Evolutionary conservation across 2,329 filamentous ascomycete species (phyloP).

Genomic region (Xylariaceae sp.): DNA sequence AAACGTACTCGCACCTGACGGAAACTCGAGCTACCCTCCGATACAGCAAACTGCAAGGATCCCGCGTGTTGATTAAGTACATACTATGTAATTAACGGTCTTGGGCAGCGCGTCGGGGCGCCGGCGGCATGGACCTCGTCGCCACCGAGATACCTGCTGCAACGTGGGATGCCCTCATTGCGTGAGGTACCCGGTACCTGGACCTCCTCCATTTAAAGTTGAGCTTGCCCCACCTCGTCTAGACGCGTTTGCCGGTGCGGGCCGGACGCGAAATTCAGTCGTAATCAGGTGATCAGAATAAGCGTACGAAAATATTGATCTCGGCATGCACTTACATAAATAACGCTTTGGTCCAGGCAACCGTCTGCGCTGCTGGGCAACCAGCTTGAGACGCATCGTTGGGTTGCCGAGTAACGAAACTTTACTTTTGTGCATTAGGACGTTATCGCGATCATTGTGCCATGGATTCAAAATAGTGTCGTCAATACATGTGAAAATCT

Average conservation of each 20-base stretch:
- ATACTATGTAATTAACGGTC: background rate
- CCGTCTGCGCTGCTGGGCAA: no score
- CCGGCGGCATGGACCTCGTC: background rate
- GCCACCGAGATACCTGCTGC: background rate
- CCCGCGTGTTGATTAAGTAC: background rate
- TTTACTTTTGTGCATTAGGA: no score
- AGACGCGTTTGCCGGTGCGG: slow-evolving; percentile 11
- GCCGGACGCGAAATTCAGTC: slow-evolving; percentile 16
- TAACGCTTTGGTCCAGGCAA: no score
- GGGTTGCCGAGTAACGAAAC: no score
- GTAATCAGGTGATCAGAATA: slow-evolving; percentile 17
- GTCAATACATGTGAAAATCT: no score
- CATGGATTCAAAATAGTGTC: no score
- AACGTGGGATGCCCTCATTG: background rate
- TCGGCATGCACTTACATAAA: background rate
- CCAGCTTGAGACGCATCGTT: no score
- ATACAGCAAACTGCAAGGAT: background rate
- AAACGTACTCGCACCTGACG: no score
- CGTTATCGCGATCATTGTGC: no score
- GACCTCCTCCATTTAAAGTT: background rate
- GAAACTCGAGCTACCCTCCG: no score
- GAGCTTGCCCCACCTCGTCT: slow-evolving; percentile 7
- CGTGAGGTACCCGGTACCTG: slow-evolving; percentile 1
- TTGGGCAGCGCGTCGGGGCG: background rate
- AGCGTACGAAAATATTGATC: background rate